phyloP scores from a whole-genome alignment of 2,329 filamentous ascomycete genomes.

The Huntiella moniliformis region DNA sequence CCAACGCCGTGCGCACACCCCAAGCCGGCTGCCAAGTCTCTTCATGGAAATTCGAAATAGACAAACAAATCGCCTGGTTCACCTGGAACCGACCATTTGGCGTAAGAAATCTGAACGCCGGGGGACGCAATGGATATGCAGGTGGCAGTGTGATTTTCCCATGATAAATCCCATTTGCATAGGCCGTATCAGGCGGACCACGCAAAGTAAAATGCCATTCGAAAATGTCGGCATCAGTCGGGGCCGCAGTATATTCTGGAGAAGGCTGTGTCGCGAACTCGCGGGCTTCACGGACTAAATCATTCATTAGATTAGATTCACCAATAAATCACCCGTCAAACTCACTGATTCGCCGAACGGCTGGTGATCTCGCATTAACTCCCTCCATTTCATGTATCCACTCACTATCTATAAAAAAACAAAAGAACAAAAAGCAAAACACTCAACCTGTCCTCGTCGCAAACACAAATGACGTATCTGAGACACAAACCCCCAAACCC shows the following conservation, averaged over 20 bases:
- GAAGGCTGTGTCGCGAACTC: constrained; percentile 69
- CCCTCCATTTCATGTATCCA: not conserved
- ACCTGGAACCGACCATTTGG: constrained; percentile 85
- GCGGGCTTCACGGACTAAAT: constrained; percentile 65
- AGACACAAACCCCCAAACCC: no score
- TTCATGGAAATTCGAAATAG: constrained; percentile 86
- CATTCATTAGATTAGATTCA: not conserved
- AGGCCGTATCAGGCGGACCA: constrained; percentile 66
- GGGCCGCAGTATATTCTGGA: constrained; percentile 66
- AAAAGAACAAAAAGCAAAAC: not conserved
- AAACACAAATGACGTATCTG: no score
- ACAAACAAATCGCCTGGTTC: constrained; percentile 91
- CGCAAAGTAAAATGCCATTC: constrained; percentile 99
- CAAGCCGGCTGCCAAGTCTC: constrained; percentile 98
- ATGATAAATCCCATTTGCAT: constrained; percentile 74
- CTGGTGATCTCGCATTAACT: constrained; percentile 56
- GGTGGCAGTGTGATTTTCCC: constrained; percentile 83
- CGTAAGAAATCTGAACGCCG: constrained; percentile 88
- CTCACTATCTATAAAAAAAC: not conserved
- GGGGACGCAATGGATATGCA: constrained; percentile 77
- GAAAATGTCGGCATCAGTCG: constrained; percentile 77
- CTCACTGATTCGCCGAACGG: constrained; percentile 67
- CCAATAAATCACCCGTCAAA: constrained; percentile 9
- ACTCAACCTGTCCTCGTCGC: not conserved
- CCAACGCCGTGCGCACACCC: constrained; percentile 80